phyloP scores from a whole-genome alignment of 352 stramenopile species.

The Pythium brassicae region DNA sequence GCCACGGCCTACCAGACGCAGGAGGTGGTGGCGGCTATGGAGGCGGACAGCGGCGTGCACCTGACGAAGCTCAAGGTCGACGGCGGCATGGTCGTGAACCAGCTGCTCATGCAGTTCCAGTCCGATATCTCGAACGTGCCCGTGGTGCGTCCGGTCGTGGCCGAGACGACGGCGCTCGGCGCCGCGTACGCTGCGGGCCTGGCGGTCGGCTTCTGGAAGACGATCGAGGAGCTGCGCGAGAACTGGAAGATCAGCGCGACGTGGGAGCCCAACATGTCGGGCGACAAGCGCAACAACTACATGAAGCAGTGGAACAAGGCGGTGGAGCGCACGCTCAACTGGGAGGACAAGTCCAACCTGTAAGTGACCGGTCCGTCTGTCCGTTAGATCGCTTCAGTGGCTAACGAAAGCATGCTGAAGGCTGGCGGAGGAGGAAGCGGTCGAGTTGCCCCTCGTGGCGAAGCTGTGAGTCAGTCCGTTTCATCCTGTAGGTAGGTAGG shows the following conservation, averaged over 20 bases:
- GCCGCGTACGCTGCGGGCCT: conserved; percentile 96
- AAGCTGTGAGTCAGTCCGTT: no score
- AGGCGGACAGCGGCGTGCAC: conserved; percentile 87
- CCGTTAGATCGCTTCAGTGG: no score
- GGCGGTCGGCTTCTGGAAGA: conserved; percentile 95
- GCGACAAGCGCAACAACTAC: conserved; percentile 44
- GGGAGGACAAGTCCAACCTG: conserved; percentile 47
- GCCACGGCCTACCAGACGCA: conserved; percentile 94
- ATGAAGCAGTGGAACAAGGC: conserved; percentile 82
- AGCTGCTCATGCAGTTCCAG: conserved; percentile 98
- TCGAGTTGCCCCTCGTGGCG: no score
- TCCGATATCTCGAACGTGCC: conserved; percentile 93
- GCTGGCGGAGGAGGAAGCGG: no score
- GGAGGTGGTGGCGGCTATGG: conserved; percentile 94
- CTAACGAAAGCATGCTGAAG: no score
- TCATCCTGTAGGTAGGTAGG: no score
- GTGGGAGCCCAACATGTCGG: conserved; percentile 73
- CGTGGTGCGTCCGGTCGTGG: conserved; percentile 91
- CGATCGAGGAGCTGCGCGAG: conserved; percentile 75
- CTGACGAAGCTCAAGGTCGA: conserved; percentile 94
- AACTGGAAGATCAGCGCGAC: conserved; percentile 76
- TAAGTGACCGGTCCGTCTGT: conserved; percentile 6
- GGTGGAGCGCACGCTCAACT: conserved; percentile 80
- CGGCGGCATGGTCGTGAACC: conserved; percentile 97
- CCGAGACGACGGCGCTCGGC: conserved; percentile 98